A percentile compares a stretch with the other conserved stretches of the same genome.
phyloP scores from a whole-genome alignment of 148 eudicot genomes.

The Bassia scoparia region DNA sequence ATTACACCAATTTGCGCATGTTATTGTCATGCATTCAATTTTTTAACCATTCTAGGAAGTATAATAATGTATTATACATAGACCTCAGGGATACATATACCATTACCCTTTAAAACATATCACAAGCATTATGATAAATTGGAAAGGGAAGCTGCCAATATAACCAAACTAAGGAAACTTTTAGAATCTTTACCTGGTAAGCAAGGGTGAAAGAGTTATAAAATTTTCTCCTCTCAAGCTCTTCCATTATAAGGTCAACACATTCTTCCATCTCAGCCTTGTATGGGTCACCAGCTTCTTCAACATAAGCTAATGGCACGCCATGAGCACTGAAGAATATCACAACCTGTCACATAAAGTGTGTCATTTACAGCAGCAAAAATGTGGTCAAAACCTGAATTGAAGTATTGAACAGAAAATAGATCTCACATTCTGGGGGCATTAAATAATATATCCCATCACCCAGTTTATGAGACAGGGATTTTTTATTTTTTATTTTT shows the following conservation, averaged over 20 bases:
- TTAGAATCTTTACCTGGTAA: conserved; percentile 59
- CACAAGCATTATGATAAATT: too few species aligned
- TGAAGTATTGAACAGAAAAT: neutral
- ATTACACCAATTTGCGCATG: too few species aligned
- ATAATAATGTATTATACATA: too few species aligned
- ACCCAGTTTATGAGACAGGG: neutral
- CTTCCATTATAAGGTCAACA: conserved; percentile 92
- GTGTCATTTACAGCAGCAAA: conserved; percentile 7
- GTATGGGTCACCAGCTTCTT: conserved; percentile 99
- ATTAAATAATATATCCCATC: neutral
- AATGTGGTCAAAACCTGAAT: conserved; percentile 8
- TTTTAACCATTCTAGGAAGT: too few species aligned
- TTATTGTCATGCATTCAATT: too few species aligned
- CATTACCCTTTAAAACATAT: too few species aligned
- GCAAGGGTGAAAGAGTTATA: conserved; percentile 80
- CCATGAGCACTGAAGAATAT: conserved; percentile 99
- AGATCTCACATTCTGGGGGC: neutral
- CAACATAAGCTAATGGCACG: conserved; percentile 91
- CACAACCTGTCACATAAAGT: conserved; percentile 54
- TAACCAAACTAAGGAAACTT: conserved; percentile 1
- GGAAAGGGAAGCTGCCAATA: neutral
- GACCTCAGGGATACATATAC: too few species aligned
- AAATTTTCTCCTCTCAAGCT: conserved; percentile 64
- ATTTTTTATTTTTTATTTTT: neutral
- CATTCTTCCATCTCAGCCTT: conserved; percentile 99